phyloP scores from a whole-genome alignment of 1,284 basidiomycete species.

The Fomitopsis pinicola region DNA sequence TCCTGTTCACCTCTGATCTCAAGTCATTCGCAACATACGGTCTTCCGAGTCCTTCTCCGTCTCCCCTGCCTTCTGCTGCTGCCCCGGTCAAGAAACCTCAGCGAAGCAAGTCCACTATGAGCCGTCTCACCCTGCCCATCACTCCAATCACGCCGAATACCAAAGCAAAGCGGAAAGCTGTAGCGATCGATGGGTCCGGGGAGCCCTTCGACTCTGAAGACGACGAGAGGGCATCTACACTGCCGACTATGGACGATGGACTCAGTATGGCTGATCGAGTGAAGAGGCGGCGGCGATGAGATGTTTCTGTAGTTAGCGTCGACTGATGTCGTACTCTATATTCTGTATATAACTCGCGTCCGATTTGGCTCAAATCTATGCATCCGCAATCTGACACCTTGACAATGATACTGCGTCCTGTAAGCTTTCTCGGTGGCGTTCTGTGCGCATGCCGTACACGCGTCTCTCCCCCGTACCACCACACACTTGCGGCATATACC shows the following conservation, averaged over 20 bases:
- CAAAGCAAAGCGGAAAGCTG: conserved; percentile 12
- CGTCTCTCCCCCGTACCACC: background rate
- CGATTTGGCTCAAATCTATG: no score
- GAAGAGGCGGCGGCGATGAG: conserved; percentile 28
- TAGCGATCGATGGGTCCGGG: background rate
- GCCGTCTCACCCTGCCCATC: background rate
- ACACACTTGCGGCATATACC: background rate
- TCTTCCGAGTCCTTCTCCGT: conserved; percentile 18
- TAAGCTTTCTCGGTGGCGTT: background rate
- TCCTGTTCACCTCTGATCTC: conserved; percentile 53
- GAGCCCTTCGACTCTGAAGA: background rate
- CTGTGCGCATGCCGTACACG: background rate
- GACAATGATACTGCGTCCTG: background rate
- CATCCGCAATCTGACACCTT: background rate
- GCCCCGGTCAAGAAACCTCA: conserved; percentile 7
- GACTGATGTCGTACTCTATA: background rate
- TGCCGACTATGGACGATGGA: background rate
- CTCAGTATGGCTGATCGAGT: conserved; percentile 30
- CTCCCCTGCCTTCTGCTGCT: conserved; percentile 5
- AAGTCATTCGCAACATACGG: conserved; percentile 46
- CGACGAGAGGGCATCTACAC: background rate
- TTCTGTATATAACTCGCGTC: no score
- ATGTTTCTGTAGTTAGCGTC: background rate
- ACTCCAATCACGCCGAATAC: conserved; percentile 8
- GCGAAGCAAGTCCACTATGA: background rate